Evolutionary conservation across 768 basidiomycete species (phyloP).

Genomic region (Macrolepiota dolichaula): DNA sequence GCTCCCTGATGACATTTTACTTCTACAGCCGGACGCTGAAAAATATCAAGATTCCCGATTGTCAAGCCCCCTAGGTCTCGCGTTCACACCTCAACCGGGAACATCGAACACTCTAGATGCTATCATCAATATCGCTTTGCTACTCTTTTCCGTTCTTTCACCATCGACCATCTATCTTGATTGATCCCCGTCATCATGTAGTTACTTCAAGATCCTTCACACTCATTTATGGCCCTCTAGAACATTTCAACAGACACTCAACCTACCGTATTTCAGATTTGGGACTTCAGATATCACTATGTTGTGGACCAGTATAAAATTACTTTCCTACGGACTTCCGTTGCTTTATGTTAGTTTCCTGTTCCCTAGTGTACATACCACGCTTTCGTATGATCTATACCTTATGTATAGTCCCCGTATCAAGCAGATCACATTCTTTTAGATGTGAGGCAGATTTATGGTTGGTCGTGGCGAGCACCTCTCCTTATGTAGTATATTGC

Average conservation of each 20-base stretch:
- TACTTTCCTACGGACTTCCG: neutral
- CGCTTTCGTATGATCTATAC: too few species aligned
- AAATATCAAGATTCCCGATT: constrained; percentile 63
- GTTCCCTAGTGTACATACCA: neutral
- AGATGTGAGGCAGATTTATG: too few species aligned
- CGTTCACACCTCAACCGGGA: neutral
- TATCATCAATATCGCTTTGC: neutral
- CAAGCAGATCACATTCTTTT: too few species aligned
- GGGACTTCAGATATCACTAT: neutral
- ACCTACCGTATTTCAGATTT: neutral
- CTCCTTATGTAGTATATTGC: too few species aligned
- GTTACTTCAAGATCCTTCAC: neutral
- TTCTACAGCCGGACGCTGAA: constrained; percentile 65
- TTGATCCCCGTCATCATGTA: neutral
- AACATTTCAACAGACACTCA: neutral
- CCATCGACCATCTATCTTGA: neutral
- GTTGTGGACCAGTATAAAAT: neutral
- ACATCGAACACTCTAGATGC: neutral
- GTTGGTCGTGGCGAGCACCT: too few species aligned
- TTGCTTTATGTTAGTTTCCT: neutral
- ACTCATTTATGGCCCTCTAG: neutral
- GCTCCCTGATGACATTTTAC: neutral
- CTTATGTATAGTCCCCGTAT: too few species aligned
- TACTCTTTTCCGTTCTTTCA: neutral
- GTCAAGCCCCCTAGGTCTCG: constrained; percentile 34